These are phyloP conservation scores for Saraca asoca DNA, from an alignment of 331 rosid species.

Conservation along the genomic window DNA sequence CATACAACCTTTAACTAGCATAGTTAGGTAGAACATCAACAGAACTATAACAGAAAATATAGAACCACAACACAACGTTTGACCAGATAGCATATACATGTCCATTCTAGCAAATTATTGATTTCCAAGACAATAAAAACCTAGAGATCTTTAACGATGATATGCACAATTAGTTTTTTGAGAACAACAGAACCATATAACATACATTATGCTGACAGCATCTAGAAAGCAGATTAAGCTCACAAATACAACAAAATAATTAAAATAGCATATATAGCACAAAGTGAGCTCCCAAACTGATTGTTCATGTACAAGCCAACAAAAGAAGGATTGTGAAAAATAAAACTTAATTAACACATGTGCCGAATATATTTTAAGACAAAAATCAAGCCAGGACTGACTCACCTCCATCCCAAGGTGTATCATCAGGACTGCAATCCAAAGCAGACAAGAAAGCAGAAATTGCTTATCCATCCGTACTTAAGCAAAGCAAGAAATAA, in stretches of 20 bases:
- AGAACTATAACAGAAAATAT: neutral
- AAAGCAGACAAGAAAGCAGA: slow-evolving; percentile 62
- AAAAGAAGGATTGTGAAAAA: neutral
- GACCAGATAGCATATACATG: slow-evolving; percentile 7
- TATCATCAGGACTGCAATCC: slow-evolving; percentile 95
- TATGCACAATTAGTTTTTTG: slow-evolving; percentile 13
- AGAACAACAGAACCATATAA: neutral
- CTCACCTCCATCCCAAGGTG: slow-evolving; percentile 99
- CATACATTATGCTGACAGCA: slow-evolving; percentile 27
- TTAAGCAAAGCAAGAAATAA: slow-evolving; percentile 36
- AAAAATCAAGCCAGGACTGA: slow-evolving; percentile 29
- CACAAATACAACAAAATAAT: slow-evolving; percentile 13
- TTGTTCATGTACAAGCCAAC: neutral
- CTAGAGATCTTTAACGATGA: slow-evolving; percentile 2
- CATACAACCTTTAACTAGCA: neutral
- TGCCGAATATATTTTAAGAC: neutral
- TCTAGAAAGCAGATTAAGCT: slow-evolving; percentile 3
- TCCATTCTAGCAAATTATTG: neutral
- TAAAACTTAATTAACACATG: slow-evolving; percentile 19
- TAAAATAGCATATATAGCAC: slow-evolving; percentile 4
- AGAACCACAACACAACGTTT: slow-evolving; percentile 11
- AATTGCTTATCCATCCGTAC: slow-evolving; percentile 55
- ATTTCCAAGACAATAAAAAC: neutral
- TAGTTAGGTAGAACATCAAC: neutral
- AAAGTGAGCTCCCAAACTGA: neutral